Conservation (phyloP, 1,284 basidiomycete species). For the Tilletiopsis washingtonensis region DNA sequence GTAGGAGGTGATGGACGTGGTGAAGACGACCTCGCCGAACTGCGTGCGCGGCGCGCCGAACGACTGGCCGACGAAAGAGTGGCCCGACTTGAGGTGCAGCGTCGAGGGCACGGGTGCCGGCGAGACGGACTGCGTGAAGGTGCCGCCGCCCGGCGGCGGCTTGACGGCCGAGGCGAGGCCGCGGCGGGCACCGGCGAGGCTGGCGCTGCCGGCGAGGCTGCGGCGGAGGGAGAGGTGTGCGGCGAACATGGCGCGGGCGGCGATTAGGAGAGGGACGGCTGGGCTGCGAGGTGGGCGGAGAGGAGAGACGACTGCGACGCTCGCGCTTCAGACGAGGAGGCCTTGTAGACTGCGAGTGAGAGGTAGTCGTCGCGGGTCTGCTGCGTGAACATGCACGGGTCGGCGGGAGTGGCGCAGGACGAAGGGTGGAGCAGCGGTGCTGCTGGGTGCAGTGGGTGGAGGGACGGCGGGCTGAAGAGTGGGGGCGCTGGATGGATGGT, state of each 20-base stretch:
- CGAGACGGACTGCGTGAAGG: slow-evolving; percentile 37
- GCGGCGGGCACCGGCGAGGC: not conserved
- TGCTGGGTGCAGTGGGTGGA: too few species aligned
- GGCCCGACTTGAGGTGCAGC: slow-evolving; percentile 85
- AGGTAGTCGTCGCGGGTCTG: slow-evolving; percentile 46
- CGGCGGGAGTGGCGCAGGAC: not conserved
- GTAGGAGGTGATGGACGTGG: slow-evolving; percentile 96
- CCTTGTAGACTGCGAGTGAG: slow-evolving; percentile 36
- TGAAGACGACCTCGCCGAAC: slow-evolving; percentile 97
- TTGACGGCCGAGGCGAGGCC: slow-evolving; percentile 7
- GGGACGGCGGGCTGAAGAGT: too few species aligned
- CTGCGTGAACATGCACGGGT: slow-evolving; percentile 23
- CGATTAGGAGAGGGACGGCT: too few species aligned
- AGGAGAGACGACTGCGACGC: slow-evolving; percentile 7
- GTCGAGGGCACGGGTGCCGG: slow-evolving; percentile 59
- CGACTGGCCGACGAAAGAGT: slow-evolving; percentile 77
- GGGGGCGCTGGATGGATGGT: too few species aligned
- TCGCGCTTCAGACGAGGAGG: slow-evolving; percentile 5
- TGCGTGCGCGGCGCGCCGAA: slow-evolving; percentile 83
- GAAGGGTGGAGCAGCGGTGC: too few species aligned
- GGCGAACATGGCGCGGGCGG: slow-evolving; percentile 21
- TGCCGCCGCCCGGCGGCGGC: slow-evolving; percentile 4
- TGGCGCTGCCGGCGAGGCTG: not conserved
- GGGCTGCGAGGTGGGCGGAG: slow-evolving; percentile 17
- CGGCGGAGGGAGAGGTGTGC: not conserved